Evolutionary conservation across 129 eudicot species (phyloP), one percentile per base, ranked within the genome.

Genomic region (Gnaphalium uliginosum): DNA sequence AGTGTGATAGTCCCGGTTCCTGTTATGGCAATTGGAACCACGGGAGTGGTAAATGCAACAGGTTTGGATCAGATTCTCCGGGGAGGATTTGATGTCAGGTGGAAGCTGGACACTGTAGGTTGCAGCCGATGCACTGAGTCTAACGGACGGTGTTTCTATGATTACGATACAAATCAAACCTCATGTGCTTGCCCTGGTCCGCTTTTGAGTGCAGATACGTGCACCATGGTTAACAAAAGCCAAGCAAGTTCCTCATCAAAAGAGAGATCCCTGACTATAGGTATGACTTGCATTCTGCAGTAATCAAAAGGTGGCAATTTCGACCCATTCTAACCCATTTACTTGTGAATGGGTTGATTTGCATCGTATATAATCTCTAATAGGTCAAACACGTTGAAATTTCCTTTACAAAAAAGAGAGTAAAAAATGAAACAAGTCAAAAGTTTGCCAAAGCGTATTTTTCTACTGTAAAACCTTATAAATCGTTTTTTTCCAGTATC

Each of bases 1-100:
- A 84, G 94, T 33, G 82, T 88, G 65, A 86, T 86, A 26, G 75
- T 87, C 29, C 92, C 89, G 4, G 73, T 81, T 30, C 72, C 79
- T 24, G 79, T 30, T n/a, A 66, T 51, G 32, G 80, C 54, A 35
- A 59, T 68, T 3, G 70, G 72, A 41, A 75, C 75, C 17, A 57
- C 53, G 0, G 81, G 79, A 5, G 72, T 75, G 54, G 79, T 76
- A 48, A 82, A 81, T 24, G 66, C 69, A n/a, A 73, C 58, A 23
- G 81, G 82, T 61, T 75, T 83, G 69, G 39, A 25, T 18, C 71
- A 35, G 41, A 79, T 84, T 46, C 78, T 88, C 2, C 66, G 53
- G 58, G 43, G 73, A 8, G 91, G 89, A 22, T 83, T 89, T 56
- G 95, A 79, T 53, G 77, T 89, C 25, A 51, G 75, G 59, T 83